Percentiles rank a stretch among this genome's conserved stretches.
phyloP scores from a whole-genome alignment of 164 flowering plant genomes.

The Stephania japonica region DNA sequence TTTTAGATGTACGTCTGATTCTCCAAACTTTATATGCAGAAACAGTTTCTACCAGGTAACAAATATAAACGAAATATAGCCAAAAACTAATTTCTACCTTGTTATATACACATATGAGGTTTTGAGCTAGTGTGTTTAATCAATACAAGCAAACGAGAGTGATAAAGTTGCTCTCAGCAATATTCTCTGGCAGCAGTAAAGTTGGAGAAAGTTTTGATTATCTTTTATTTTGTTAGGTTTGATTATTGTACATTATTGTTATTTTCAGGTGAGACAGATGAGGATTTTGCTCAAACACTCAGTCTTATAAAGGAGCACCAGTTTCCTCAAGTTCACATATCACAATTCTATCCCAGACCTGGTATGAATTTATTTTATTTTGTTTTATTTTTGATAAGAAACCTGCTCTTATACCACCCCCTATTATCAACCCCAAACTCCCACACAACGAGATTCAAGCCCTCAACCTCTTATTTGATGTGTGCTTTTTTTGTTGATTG shows the following conservation, averaged over 20 bases:
- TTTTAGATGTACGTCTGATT: not conserved
- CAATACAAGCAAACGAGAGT: not conserved
- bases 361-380: constrained; percentile 35
- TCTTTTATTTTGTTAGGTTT: too few relatives aligned
- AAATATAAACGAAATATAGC: not conserved
- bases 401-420: not conserved
- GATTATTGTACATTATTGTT: not conserved
- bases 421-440: too few relatives aligned
- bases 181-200: not conserved
- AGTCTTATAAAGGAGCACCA: constrained; percentile 69
- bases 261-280: constrained; percentile 93
- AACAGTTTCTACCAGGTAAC: not conserved
- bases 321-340: constrained; percentile 93
- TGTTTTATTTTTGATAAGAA: not conserved
- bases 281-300: constrained; percentile 80
- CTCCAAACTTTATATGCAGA: not conserved
- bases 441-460: too few relatives aligned
- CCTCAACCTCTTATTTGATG: not conserved
- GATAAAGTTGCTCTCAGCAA: not conserved
- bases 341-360: constrained; percentile 98
- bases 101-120: not conserved
- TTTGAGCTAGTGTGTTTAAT: not conserved
- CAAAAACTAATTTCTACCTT: not conserved
- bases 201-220: not conserved
- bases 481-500: not conserved